Evolutionary conservation across 305 asterid species (phyloP), one percentile per base, ranked within the genome.

Genomic region (Fraxinus greggii): DNA sequence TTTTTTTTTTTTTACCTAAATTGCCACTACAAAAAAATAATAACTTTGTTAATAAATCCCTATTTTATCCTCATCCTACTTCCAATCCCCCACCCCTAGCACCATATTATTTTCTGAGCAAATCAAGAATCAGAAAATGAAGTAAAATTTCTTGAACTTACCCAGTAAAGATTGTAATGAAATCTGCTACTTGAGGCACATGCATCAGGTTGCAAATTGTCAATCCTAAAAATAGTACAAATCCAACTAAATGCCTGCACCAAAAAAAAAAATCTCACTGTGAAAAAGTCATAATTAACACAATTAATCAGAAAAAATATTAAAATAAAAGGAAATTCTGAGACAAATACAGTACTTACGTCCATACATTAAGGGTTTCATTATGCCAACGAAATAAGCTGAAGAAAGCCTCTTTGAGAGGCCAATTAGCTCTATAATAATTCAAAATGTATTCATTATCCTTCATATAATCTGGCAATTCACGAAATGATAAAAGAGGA

Each of bases 341-440:
- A 35, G 1, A 65, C 2, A 26, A 1, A 40, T 9, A 23, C 21
- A 21, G 70, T 10, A 88, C 98, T 84, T 84, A 93, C 99, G 98
- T 96, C 99, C 99, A 96, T 0, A 96, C 97, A 82, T 96, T 96
- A 3, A 96, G 97, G 17, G 99, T 94, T 89, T 96, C 99, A 77
- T 96, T 94, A 77, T 96, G 99, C 99, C 99, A 96, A 21, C 89
- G 89, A 83, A 94, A 94, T 0, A 96, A 4, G 91, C 99, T 96
- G 79, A 93, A 86, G 82, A 96, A 75, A 33, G 99, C 97, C 61
- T 93, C 85, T 82, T 87, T 92, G 26, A 92, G 48, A 83, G 98
- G 92, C 98, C 98, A 96, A 33, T 93, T 85, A 73, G 87, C 94
- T 80, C 99, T 91, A 80, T 96, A 96, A 83, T 96, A 91, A 78